Percentiles rank a stretch among this genome's conserved stretches.
Evolutionary conservation across 306 rosid genomes (phyloP).

Genomic region (Senna siamea): DNA sequence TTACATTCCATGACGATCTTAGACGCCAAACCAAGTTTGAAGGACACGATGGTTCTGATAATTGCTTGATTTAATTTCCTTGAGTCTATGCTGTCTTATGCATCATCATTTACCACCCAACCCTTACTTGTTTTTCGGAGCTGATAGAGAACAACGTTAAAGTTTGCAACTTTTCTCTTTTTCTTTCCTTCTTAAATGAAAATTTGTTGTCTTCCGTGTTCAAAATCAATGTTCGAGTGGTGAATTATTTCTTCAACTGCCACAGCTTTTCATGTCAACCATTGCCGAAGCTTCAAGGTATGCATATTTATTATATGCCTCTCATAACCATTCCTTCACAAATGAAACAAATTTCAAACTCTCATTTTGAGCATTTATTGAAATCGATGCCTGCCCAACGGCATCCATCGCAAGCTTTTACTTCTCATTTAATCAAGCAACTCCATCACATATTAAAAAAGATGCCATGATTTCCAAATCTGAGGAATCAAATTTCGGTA

Average conservation of each 20-base stretch:
- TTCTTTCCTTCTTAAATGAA: background rate
- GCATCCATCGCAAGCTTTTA: slow-evolving; percentile 50
- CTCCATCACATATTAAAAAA: slow-evolving; percentile 24
- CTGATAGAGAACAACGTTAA: slow-evolving; percentile 19
- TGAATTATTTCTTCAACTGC: slow-evolving; percentile 40
- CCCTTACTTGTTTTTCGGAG: background rate
- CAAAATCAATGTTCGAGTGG: slow-evolving; percentile 23
- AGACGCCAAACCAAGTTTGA: slow-evolving; percentile 38
- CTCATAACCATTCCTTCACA: slow-evolving; percentile 18
- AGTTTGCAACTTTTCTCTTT: background rate
- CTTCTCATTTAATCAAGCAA: slow-evolving; percentile 46
- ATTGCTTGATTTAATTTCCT: slow-evolving; percentile 1
- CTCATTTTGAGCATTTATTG: slow-evolving; percentile 63
- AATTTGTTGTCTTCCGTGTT: slow-evolving; percentile 24
- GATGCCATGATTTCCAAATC: background rate
- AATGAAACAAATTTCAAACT: background rate
- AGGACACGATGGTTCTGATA: slow-evolving; percentile 25
- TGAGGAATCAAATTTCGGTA: background rate
- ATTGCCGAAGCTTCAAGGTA: slow-evolving; percentile 48
- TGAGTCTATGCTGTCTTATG: background rate
- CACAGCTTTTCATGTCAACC: slow-evolving; percentile 38
- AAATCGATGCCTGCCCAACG: slow-evolving; percentile 69
- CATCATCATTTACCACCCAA: background rate
- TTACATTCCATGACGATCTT: background rate
- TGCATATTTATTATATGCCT: slow-evolving; percentile 34